Evolutionary conservation across 2,329 filamentous ascomycete genomes (phyloP).

Genomic region (Monosporascus ibericus): DNA sequence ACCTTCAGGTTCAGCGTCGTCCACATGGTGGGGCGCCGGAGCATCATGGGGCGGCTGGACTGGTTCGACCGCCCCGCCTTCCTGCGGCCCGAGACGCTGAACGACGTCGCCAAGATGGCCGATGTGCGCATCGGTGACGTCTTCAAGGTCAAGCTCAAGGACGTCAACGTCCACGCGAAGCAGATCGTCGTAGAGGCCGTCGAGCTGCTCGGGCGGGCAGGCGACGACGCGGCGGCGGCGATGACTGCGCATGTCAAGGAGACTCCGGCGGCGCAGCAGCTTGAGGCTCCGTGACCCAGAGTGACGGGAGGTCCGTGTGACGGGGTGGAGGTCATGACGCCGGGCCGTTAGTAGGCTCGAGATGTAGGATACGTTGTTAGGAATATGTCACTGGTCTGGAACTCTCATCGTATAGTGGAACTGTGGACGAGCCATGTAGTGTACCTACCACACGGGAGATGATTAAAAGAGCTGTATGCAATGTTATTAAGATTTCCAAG

Average conservation of each 20-base stretch:
- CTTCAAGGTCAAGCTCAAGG: constrained; percentile 49
- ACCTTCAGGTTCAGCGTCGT: constrained; percentile 43
- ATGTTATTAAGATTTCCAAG: too few relatives aligned
- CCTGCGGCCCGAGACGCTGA: constrained; percentile 34
- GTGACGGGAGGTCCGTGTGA: too few relatives aligned
- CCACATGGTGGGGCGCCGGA: constrained; percentile 26
- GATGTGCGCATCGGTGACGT: constrained; percentile 44
- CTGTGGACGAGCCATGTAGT: too few relatives aligned
- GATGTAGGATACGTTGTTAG: too few relatives aligned
- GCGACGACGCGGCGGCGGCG: background rate
- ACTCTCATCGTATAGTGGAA: too few relatives aligned
- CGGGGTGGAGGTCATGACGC: too few relatives aligned
- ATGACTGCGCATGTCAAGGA: background rate
- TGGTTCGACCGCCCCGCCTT: constrained; percentile 42
- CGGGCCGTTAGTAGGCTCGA: too few relatives aligned
- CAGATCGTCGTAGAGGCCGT: constrained; percentile 42
- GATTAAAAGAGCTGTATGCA: too few relatives aligned
- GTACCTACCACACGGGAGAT: too few relatives aligned
- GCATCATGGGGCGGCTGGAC: constrained; percentile 38
- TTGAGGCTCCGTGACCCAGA: too few relatives aligned
- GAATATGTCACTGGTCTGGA: too few relatives aligned
- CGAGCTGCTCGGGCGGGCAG: constrained; percentile 18
- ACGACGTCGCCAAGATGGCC: constrained; percentile 29
- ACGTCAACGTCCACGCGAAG: constrained; percentile 45
- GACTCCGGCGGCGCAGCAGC: background rate